phyloP scores from a whole-genome alignment of 768 basidiomycete genomes.

The Russula brevipes region DNA sequence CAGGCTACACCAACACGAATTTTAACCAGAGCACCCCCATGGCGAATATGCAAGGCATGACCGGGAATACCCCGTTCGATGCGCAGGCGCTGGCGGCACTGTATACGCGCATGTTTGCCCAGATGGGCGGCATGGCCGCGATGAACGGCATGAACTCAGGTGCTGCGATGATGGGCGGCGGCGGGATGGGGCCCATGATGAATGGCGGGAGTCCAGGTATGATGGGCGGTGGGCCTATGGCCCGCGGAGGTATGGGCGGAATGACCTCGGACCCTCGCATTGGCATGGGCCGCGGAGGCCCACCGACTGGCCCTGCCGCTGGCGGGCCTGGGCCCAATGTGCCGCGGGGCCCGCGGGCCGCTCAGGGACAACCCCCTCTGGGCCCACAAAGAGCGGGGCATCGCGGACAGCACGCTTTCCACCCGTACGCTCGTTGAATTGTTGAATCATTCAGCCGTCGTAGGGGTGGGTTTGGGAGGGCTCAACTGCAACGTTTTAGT shows the following conservation, averaged over 20 bases:
- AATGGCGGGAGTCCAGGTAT: constrained; percentile 31
- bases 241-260: constrained; percentile 25
- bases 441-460: constrained; percentile 6
- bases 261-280: constrained; percentile 25
- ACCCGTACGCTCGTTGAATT: constrained; percentile 34
- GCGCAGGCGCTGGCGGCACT: constrained; percentile 88
- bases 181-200: constrained; percentile 30
- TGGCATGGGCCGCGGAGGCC: constrained; percentile 23
- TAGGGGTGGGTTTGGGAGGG: neutral
- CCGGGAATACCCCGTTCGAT: constrained; percentile 59
- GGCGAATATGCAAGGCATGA: constrained; percentile 19
- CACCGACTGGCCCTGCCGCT: constrained; percentile 19
- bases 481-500: neutral
- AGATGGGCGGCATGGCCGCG: constrained; percentile 48
- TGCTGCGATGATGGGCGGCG: constrained; percentile 34
- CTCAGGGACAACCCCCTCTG: constrained; percentile 22
- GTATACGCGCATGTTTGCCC: constrained; percentile 86
- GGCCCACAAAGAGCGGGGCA: constrained; percentile 30
- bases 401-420: constrained; percentile 33
- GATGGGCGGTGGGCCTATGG: constrained; percentile 26
- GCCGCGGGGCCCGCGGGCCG: constrained; percentile 29
- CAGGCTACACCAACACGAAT: constrained; percentile 41
- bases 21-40: constrained; percentile 30
- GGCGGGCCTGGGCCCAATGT: constrained; percentile 26
- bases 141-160: constrained; percentile 41